Evolutionary conservation across 306 rosid genomes (phyloP), one percentile per base, ranked within the genome.

Genomic region (Gillenia trifoliata): DNA sequence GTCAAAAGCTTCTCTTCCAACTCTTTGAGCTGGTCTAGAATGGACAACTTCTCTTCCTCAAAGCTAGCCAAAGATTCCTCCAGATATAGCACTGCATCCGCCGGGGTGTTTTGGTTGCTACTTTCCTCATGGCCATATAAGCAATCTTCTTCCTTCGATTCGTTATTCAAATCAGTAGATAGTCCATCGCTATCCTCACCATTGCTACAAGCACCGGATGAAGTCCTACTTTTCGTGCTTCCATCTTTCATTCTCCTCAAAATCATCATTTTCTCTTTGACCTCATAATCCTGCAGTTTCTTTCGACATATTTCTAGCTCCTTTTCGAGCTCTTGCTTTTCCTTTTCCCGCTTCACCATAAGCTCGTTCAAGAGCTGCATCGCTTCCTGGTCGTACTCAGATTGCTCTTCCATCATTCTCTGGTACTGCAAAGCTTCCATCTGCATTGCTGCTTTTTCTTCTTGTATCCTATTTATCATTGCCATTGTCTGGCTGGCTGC

Each of bases 351-450:
- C 84, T 94, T 94, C 26, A 86, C 55, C 86, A 94, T 87, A 17
- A 91, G 89, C 83, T 94, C 98, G 66, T 94, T 94, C 91, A 94
- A 30, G 56, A 95, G 88, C 85, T 90, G 97, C 89, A 95, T 71
- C 40, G 99, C 97, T 80, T 92, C 98, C 56, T 95, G 99, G 71
- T 95, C 97, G 30, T 90, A 92, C 83, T 95, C 99, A 11, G 99
- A 90, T 84, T 92, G 99, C 78, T 95, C 99, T 23, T 95, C 99
- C 99, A 92, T 95, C 96, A 95, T 90, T 85, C 99, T 84, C 63
- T 92, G 97, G 78, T 95, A 95, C 78, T 95, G 99, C 83, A 92
- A 87, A 60, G 99, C 99, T 75, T 95, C 99, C 98, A 95, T 95
- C 85, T 95, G 99, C 96, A 95, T 87, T 17, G 96, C 91, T 2